Percentiles rank a stretch among this genome's conserved stretches.
phyloP scores from a whole-genome alignment of 192 early-diverging fungal genomes.

The Backusella westeae region DNA sequence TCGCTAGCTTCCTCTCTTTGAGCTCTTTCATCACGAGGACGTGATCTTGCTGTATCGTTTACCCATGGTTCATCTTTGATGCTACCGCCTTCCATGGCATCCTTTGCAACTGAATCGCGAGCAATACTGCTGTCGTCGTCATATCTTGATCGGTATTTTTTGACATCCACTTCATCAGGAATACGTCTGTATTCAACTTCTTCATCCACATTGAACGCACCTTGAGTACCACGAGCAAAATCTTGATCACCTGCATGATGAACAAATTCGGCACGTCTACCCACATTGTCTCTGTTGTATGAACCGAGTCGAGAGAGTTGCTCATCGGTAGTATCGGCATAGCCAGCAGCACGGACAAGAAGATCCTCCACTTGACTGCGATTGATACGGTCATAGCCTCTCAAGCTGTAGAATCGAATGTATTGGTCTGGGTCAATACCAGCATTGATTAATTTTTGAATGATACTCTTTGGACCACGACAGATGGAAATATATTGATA shows the following conservation, averaged over 20 bases:
- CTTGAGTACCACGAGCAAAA: conserved; percentile 24
- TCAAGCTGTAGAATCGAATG: conserved; percentile 77
- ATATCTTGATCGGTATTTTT: neutral
- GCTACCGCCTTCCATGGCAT: conserved; percentile 30
- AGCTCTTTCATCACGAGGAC: conserved; percentile 10
- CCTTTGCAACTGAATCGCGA: conserved; percentile 14
- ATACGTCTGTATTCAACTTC: conserved; percentile 30
- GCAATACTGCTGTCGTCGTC: neutral
- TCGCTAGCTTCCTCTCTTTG: conserved; percentile 23
- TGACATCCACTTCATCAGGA: conserved; percentile 15
- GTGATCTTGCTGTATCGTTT: conserved; percentile 4
- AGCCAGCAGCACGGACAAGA: conserved; percentile 21
- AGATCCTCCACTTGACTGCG: conserved; percentile 22
- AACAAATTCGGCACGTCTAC: conserved; percentile 19
- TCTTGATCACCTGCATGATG: conserved; percentile 23
- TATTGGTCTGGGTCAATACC: conserved; percentile 62
- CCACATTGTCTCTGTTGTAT: neutral
- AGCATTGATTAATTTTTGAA: conserved; percentile 49
- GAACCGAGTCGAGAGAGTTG: conserved; percentile 3
- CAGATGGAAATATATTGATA: conserved; percentile 81
- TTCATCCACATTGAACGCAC: conserved; percentile 9
- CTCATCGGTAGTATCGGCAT: conserved; percentile 3
- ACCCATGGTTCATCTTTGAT: conserved; percentile 28
- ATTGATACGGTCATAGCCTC: conserved; percentile 76
- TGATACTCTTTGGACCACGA: conserved; percentile 75